Conservation (phyloP, 2,329 filamentous ascomycete genomes). For the Chaetomiaceae sp. region DNA sequence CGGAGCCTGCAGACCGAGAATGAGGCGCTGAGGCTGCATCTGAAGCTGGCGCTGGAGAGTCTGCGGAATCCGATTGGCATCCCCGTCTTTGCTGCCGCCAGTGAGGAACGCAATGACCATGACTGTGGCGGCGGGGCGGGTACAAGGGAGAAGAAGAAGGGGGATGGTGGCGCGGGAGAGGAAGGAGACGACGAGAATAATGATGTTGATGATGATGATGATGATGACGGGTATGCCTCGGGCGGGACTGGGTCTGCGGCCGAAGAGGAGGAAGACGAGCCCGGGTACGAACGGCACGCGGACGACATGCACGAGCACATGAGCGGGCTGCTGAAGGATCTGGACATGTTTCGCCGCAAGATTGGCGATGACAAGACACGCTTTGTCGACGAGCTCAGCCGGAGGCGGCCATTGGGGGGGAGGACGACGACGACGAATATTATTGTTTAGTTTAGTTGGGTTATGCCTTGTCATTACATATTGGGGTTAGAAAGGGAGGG, state of each 20-base stretch:
- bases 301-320: constrained; percentile 78
- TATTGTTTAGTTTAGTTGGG: constrained; percentile 28
- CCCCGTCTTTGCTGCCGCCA: constrained; percentile 1
- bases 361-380: constrained; percentile 74
- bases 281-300: constrained; percentile 46
- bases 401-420: constrained; percentile 46
- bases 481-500: constrained; percentile 3
- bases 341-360: constrained; percentile 78
- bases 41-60: constrained; percentile 80
- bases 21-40: constrained; percentile 79
- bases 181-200: too few relatives aligned
- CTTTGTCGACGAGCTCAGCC: constrained; percentile 62
- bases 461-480: too few relatives aligned
- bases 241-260: constrained; percentile 33
- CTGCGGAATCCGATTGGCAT: constrained; percentile 87
- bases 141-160: constrained; percentile 29
- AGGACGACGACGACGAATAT: constrained; percentile 46
- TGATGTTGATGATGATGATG: constrained; percentile 40
- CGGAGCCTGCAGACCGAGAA: constrained; percentile 85
- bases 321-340: constrained; percentile 74
- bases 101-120: too few relatives aligned
- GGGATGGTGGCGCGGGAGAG: constrained; percentile 30
- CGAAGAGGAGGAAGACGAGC: neutral
- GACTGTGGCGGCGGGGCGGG: too few relatives aligned
- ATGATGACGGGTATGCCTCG: constrained; percentile 40